Percentiles rank a stretch among this genome's conserved stretches.
These are phyloP conservation scores for Alternaria conjuncta DNA, from an alignment of 2,329 filamentous ascomycete species.

Conservation along the genomic window DNA sequence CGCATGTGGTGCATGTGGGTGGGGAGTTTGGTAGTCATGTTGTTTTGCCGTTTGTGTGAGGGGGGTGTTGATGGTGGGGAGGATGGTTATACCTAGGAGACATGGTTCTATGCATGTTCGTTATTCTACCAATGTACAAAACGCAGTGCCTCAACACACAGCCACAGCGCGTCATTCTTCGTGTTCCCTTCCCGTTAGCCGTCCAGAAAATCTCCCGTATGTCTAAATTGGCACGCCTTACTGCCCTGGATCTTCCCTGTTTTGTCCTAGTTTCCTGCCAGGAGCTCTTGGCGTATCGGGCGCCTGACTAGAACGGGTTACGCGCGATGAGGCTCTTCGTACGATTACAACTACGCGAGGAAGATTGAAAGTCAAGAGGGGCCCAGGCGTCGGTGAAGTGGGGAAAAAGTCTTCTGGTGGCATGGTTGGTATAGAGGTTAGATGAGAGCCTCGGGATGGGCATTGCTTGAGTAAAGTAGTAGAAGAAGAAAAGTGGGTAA, in stretches of 20 bases:
- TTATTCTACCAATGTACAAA: not conserved
- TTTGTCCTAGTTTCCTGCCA: not conserved
- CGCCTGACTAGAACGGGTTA: not conserved
- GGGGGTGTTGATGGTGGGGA: not conserved
- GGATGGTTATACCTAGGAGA: not conserved
- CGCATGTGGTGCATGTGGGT: constrained; percentile 15
- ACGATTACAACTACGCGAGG: not conserved
- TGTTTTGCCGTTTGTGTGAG: constrained; percentile 7
- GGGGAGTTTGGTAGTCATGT: constrained; percentile 9
- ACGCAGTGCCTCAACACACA: not conserved
- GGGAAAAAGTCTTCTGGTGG: not conserved
- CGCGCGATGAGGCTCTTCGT: not conserved
- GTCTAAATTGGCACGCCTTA: not conserved
- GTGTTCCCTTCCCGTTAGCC: not conserved
- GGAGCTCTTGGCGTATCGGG: not conserved
- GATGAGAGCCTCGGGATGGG: not conserved
- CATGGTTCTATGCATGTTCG: not conserved
- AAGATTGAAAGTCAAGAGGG: not conserved
- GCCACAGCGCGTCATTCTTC: not conserved
- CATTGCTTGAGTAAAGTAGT: not conserved
- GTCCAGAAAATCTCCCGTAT: not conserved
- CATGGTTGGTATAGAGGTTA: not conserved
- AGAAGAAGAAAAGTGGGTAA: not conserved
- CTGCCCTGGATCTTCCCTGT: not conserved
- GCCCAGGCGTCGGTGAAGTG: not conserved